Conservation (phyloP, 441 rosid genomes). For the Populus hybrid region DNA sequence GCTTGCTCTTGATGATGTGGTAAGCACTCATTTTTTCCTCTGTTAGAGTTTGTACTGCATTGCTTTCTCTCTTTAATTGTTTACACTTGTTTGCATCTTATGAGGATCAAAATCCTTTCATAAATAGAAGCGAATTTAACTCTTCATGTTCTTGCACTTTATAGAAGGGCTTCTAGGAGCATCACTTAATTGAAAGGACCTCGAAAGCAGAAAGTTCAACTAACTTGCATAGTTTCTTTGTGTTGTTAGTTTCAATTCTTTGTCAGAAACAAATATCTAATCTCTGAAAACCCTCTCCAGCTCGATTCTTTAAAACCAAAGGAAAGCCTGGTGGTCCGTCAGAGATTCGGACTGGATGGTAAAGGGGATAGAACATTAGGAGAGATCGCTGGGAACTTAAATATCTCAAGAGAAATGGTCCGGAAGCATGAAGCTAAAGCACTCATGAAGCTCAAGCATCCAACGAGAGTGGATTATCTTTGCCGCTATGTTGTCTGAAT, state of each 20-base stretch:
- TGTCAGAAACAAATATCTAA: not conserved
- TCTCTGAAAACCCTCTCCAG: constrained; percentile 35
- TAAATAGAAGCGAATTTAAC: not conserved
- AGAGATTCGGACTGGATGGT: constrained; percentile 90
- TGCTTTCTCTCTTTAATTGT: not conserved
- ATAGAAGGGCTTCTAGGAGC: not conserved
- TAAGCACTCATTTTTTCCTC: constrained; percentile 19
- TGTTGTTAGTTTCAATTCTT: not conserved
- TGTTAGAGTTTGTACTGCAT: not conserved
- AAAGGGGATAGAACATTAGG: constrained; percentile 90
- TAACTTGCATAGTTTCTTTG: not conserved
- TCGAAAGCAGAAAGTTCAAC: not conserved
- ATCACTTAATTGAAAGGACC: not conserved
- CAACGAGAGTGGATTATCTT: constrained; percentile 77
- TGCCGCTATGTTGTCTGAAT: constrained; percentile 58
- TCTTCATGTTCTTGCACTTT: not conserved
- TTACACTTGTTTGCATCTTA: not conserved
- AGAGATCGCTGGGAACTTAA: constrained; percentile 85
- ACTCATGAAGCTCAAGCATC: constrained; percentile 93
- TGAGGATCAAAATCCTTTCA: not conserved
- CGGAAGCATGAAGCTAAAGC: constrained; percentile 93
- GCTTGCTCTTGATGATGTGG: constrained; percentile 96
- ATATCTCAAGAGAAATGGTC: constrained; percentile 94
- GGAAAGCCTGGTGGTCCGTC: constrained; percentile 88
- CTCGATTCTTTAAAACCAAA: constrained; percentile 95